phyloP scores from a whole-genome alignment of 306 rosid genomes.

The Canavalia ensiformis region DNA sequence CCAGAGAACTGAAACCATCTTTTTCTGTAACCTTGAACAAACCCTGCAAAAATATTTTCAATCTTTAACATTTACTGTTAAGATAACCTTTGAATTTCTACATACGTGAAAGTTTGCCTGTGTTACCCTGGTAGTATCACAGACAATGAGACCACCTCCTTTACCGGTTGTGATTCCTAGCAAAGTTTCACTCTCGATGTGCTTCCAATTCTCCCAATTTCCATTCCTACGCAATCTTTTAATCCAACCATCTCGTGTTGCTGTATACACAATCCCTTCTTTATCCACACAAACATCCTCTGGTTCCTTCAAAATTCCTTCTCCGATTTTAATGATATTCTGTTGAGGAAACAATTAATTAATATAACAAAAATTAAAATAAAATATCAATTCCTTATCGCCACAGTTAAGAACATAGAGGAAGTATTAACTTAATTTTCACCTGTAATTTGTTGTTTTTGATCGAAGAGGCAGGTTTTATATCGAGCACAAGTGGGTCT shows the following conservation, averaged over 20 bases:
- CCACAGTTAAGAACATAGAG: background rate
- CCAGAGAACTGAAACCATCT: slow-evolving; percentile 52
- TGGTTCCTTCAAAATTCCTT: slow-evolving; percentile 63
- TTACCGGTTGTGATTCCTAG: slow-evolving; percentile 56
- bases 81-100: background rate
- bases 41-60: slow-evolving; percentile 51
- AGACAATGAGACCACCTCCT: slow-evolving; percentile 55
- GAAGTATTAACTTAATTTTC: background rate
- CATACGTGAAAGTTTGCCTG: background rate
- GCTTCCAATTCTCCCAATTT: slow-evolving; percentile 73
- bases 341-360: slow-evolving; percentile 23
- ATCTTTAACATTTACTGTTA: background rate
- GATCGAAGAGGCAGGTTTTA: slow-evolving; percentile 48
- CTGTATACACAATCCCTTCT: slow-evolving; percentile 62
- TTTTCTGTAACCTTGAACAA: slow-evolving; percentile 56
- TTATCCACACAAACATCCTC: slow-evolving; percentile 75
- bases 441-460: slow-evolving; percentile 65
- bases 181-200: slow-evolving; percentile 48
- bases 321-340: slow-evolving; percentile 69
- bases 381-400: background rate
- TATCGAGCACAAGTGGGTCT: slow-evolving; percentile 55
- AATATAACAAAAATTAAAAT: background rate
- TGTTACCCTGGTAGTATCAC: slow-evolving; percentile 63
- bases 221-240: slow-evolving; percentile 55
- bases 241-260: slow-evolving; percentile 78